Conservation (phyloP, 2,329 filamentous ascomycete species). For the Alternaria sp. region DNA sequence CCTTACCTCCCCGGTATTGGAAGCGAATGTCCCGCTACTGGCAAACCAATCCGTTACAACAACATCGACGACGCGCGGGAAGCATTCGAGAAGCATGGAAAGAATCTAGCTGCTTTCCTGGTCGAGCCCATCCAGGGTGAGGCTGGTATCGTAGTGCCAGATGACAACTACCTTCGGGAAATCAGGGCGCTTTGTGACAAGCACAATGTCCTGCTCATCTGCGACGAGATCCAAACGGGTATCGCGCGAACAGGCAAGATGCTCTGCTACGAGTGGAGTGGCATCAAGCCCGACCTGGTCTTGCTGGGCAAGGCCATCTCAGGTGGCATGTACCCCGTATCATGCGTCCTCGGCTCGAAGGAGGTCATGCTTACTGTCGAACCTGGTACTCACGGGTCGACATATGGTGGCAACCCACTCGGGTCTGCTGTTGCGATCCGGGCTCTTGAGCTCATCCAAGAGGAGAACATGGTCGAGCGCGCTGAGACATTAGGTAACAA, state of each 20-base stretch:
- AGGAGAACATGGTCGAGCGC: constrained; percentile 85
- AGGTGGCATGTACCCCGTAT: constrained; percentile 99
- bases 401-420: constrained; percentile 97
- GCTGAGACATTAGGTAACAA: constrained; percentile 81
- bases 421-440: constrained; percentile 96
- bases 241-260: constrained; percentile 94
- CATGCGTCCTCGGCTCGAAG: constrained; percentile 84
- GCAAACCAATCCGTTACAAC: constrained; percentile 84
- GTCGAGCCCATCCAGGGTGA: constrained; percentile 98
- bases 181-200: constrained; percentile 89
- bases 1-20: constrained; percentile 92
- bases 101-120: constrained; percentile 88
- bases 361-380: constrained; percentile 96
- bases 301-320: constrained; percentile 97
- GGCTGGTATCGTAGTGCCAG: constrained; percentile 93
- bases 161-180: constrained; percentile 83
- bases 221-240: constrained; percentile 98
- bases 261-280: constrained; percentile 92
- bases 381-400: constrained; percentile 95
- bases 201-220: constrained; percentile 95
- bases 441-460: constrained; percentile 90
- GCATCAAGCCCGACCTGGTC: constrained; percentile 93
- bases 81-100: constrained; percentile 79
- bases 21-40: constrained; percentile 76
- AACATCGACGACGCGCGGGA: constrained; percentile 81